Evolutionary conservation across 2,329 filamentous ascomycete genomes (phyloP).

Genomic region (Curvularia sp.): DNA sequence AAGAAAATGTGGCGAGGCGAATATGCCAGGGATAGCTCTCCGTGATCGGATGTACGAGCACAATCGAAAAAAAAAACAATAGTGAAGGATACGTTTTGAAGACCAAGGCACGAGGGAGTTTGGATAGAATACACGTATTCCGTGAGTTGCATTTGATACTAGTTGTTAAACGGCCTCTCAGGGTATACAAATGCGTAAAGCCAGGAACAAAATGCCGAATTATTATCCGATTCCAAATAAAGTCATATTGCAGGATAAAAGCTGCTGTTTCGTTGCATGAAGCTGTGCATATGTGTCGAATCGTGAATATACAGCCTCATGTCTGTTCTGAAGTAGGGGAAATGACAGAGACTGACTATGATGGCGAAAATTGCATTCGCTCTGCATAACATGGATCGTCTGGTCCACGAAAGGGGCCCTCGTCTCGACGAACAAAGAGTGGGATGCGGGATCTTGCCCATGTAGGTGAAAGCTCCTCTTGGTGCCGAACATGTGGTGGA

Average conservation of each 20-base stretch:
- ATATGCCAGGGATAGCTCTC: neutral
- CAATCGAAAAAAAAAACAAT: neutral
- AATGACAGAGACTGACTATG: too few relatives aligned
- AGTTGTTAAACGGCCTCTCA: neutral
- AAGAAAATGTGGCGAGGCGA: neutral
- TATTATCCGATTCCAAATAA: neutral
- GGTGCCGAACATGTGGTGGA: neutral
- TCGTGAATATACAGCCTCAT: too few relatives aligned
- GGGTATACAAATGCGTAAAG: neutral
- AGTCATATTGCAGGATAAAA: neutral
- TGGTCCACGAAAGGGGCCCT: constrained; percentile 8
- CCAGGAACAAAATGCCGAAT: neutral
- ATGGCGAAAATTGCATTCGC: neutral
- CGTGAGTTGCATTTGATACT: neutral
- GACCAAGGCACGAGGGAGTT: neutral
- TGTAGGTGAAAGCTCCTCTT: constrained; percentile 6
- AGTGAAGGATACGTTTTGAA: neutral
- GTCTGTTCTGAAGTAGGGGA: too few relatives aligned
- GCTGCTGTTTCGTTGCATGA: too few relatives aligned
- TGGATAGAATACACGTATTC: neutral
- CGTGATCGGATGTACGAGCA: neutral
- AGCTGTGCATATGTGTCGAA: too few relatives aligned
- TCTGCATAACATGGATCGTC: constrained; percentile 3
- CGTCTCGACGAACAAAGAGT: constrained; percentile 1
- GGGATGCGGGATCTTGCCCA: constrained; percentile 9